Percentiles rank a stretch among this genome's conserved stretches.
phyloP scores from a whole-genome alignment of 306 rosid species.

The Crataegus laevigata region DNA sequence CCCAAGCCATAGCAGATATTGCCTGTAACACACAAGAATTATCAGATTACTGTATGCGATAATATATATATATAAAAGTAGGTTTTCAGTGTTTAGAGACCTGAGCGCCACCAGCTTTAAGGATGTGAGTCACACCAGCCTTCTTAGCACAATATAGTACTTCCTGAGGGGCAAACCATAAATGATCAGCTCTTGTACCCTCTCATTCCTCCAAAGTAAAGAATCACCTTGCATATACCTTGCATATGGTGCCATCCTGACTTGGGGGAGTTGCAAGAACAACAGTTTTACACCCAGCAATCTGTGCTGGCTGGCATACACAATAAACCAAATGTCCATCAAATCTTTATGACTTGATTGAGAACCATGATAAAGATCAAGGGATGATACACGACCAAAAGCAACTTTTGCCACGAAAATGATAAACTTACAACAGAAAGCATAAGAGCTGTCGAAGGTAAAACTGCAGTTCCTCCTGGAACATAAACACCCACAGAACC shows the following conservation, averaged over 20 bases:
- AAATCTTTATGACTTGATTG: not conserved
- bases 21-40: slow-evolving; percentile 46
- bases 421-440: slow-evolving; percentile 79
- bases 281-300: slow-evolving; percentile 88
- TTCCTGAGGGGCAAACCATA: slow-evolving; percentile 45
- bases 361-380: not conserved
- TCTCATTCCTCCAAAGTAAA: slow-evolving; percentile 2
- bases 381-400: not conserved
- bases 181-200: slow-evolving; percentile 13
- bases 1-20: slow-evolving; percentile 98
- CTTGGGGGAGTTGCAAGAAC: slow-evolving; percentile 94
- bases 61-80: not conserved
- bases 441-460: slow-evolving; percentile 98
- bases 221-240: slow-evolving; percentile 89
- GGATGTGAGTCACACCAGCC: slow-evolving; percentile 97
- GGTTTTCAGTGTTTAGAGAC: slow-evolving; percentile 29
- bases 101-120: slow-evolving; percentile 99
- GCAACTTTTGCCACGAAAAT: not conserved
- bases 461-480: slow-evolving; percentile 98
- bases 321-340: slow-evolving; percentile 20
- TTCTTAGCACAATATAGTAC: slow-evolving; percentile 96
- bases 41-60: not conserved
- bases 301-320: slow-evolving; percentile 76
- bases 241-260: slow-evolving; percentile 79
- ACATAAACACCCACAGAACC: slow-evolving; percentile 94